Evolutionary conservation across 371 early-diverging fungal genomes (phyloP), one percentile per base, ranked within the genome.

Genomic region (Syncephalastrum sp.): DNA sequence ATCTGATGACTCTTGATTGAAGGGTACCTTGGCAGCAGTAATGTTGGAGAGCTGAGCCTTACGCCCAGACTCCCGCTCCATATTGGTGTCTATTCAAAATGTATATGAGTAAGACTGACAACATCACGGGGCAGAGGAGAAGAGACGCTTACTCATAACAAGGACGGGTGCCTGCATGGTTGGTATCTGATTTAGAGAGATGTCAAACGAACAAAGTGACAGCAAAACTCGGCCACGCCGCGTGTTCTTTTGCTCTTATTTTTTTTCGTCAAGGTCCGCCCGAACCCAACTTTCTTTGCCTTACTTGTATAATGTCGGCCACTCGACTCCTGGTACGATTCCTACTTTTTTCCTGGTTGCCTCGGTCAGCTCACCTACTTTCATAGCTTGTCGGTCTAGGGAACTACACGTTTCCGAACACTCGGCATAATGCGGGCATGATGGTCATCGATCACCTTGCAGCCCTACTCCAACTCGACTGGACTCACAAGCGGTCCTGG

Each of bases 31-130:
- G 62, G 96, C 97, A 38, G 98, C 97, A 54, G 86, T 89, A 70
- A 98, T 97, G 79, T 98, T 98, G 60, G 96, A 94, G 77, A 89
- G 79, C 72, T 97, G 97, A 63, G 98, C 98, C 78, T 95, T 96
- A 69, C 93, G 91, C 44, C 98, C 98, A 54, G 85, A 86, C 81
- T 96, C 95, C 67, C 98, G 85, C 82, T 97, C 92, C 84, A 90
- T 91, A 75, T 92, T 95, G 57, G 91, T 92, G 75, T 93, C 91
- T 91, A 67, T 46, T 16, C 44, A n/a, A 21, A 27, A 74, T 21
- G 54, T 33, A 33, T 33, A 33, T 33, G 8, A 33, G 8, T 33
- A 10, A 33, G 10, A 33, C 38, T 33, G 38, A 10, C 7, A 33
- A 29, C 29, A 29, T 0, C 29, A 7, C 6, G 7, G 29, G 7